phyloP scores from a whole-genome alignment of 352 stramenopile species.

The Phytophthora nicotianae region DNA sequence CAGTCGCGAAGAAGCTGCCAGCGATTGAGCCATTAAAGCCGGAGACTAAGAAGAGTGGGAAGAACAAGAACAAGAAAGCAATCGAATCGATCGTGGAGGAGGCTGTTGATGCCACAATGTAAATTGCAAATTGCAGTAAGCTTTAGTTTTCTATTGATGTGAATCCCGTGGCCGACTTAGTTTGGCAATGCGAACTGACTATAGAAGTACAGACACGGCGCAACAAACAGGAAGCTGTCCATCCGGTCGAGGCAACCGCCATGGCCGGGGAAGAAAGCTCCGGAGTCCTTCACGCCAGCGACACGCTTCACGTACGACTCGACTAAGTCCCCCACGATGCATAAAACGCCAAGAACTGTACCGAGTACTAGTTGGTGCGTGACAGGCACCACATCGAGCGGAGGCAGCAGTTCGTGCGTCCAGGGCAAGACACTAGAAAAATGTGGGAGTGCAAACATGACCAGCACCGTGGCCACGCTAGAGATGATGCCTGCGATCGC shows the following conservation, averaged over 20 bases:
- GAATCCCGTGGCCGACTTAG: neutral
- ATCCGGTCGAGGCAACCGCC: slow-evolving; percentile 81
- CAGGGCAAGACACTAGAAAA: slow-evolving; percentile 23
- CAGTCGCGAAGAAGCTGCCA: slow-evolving; percentile 12
- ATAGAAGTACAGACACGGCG: slow-evolving; percentile 69
- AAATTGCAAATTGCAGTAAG: slow-evolving; percentile 24
- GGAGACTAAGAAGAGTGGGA: slow-evolving; percentile 18
- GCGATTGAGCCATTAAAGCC: slow-evolving; percentile 17
- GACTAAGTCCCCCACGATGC: slow-evolving; percentile 66
- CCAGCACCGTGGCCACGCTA: slow-evolving; percentile 54
- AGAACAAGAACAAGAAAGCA: slow-evolving; percentile 35
- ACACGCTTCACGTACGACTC: slow-evolving; percentile 79
- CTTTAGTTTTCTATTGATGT: slow-evolving; percentile 16
- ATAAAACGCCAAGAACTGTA: slow-evolving; percentile 53
- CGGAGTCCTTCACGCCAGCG: slow-evolving; percentile 73
- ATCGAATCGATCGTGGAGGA: slow-evolving; percentile 57
- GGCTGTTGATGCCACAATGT: slow-evolving; percentile 61
- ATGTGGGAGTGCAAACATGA: slow-evolving; percentile 42
- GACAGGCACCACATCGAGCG: slow-evolving; percentile 31
- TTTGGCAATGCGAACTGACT: slow-evolving; percentile 29
- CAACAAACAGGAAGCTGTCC: slow-evolving; percentile 79
- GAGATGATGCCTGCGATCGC: slow-evolving; percentile 56
- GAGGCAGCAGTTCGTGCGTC: slow-evolving; percentile 34
- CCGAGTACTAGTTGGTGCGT: slow-evolving; percentile 54
- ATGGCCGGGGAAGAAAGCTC: slow-evolving; percentile 73